phyloP scores from a whole-genome alignment of 306 rosid genomes.

The Sphenostylis stenocarpa region DNA sequence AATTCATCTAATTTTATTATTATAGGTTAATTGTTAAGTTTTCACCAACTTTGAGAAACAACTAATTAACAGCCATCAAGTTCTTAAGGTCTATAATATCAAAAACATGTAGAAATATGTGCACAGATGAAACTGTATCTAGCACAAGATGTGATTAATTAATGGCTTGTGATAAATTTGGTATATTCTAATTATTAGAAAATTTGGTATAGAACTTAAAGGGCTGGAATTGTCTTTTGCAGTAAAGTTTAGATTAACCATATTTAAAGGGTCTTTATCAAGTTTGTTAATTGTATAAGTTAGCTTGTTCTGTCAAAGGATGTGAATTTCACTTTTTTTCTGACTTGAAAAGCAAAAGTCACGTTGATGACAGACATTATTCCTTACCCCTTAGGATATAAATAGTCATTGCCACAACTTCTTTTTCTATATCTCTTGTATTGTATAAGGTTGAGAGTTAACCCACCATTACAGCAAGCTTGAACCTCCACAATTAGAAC shows the following conservation, averaged over 20 bases:
- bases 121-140: slow-evolving; percentile 15
- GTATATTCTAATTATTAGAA: too few relatives aligned
- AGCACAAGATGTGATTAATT: slow-evolving; percentile 21
- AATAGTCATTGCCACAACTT: slow-evolving; percentile 3
- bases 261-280: too few relatives aligned
- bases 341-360: neutral
- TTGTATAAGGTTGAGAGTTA: too few relatives aligned
- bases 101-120: neutral
- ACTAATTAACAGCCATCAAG: too few relatives aligned
- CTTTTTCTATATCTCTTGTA: neutral
- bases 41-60: neutral
- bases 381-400: slow-evolving; percentile 1
- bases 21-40: too few relatives aligned
- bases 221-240: too few relatives aligned
- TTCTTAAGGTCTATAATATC: too few relatives aligned
- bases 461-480: too few relatives aligned
- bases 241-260: too few relatives aligned
- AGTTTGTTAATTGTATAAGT: neutral
- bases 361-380: neutral
- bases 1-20: too few relatives aligned
- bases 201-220: too few relatives aligned
- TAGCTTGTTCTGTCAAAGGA: neutral
- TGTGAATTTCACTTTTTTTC: slow-evolving; percentile 15
- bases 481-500: neutral
- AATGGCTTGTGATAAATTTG: too few relatives aligned